Evolutionary conservation across 2,329 filamentous ascomycete species (phyloP), one percentile per base, ranked within the genome.

Genomic region (Rutstroemia sp.): DNA sequence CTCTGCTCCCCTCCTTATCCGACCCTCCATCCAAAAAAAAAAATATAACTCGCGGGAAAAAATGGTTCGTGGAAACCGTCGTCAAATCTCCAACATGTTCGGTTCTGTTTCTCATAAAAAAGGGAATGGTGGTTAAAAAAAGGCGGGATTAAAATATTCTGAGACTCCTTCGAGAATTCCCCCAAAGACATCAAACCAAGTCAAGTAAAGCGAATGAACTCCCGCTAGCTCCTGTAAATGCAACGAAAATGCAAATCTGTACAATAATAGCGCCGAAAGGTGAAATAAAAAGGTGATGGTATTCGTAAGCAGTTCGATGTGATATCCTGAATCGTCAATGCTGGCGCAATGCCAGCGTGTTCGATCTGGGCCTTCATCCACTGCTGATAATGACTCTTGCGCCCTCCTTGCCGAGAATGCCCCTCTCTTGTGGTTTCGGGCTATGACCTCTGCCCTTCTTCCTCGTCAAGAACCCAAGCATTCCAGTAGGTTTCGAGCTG

Each of bases 361-460:
- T 18, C 19, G 19, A 42, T 19, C 16, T n/a, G 9, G 39, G n/a
- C 4, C n/a, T 50, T 55, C 52, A 55, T 18, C 52, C 52, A 10
- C 59, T 65, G 50, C 82, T 85, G 68, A 92, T 87, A 56, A 92
- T 81, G 62, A 90, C 86, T 69, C 94, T 80, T 10, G 94, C 92
- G 16, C 94, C 94, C 71, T 97, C 92, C 70, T 97, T 97, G 57
- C 94, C 94, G 58, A 99, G 70, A 7, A 99, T 92, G 58, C 94
- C 94, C 55, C 90, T 82, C 74, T 97, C 92, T 71, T 90, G 92
- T 25, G 92, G 92, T 74, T 96, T 96, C 1, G 94, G 94, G 70
- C 91, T 96, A 71, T 91, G 85, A 55, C 91, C 90, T 61, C 92
- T 80, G 27, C 92, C 90, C 75, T 90, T 96, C 75, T 95, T 96